These are phyloP conservation scores for Rubus parviflorus DNA, from an alignment of 306 rosid species.

Conservation along the genomic window DNA sequence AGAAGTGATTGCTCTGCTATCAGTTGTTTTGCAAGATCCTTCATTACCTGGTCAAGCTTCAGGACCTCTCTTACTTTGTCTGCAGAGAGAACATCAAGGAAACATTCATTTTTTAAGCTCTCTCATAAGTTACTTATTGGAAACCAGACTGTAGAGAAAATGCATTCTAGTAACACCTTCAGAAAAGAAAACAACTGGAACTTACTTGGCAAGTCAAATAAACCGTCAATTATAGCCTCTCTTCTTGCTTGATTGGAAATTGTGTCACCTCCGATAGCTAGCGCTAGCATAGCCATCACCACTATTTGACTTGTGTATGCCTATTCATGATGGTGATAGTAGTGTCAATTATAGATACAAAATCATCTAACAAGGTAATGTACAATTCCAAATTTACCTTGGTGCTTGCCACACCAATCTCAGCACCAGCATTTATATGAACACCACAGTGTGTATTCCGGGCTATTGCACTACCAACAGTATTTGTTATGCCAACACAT, in stretches of 20 bases:
- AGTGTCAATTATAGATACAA: background rate
- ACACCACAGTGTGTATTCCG: slow-evolving; percentile 95
- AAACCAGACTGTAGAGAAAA: slow-evolving; percentile 8
- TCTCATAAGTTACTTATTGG: background rate
- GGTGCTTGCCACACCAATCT: slow-evolving; percentile 99
- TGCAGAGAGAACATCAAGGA: slow-evolving; percentile 31
- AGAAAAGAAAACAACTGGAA: slow-evolving; percentile 21
- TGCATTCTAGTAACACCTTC: slow-evolving; percentile 18
- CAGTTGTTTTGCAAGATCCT: slow-evolving; percentile 78
- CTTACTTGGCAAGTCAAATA: slow-evolving; percentile 90
- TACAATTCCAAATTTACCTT: slow-evolving; percentile 56
- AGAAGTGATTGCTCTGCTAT: slow-evolving; percentile 97
- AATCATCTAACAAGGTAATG: slow-evolving; percentile 17
- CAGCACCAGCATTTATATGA: slow-evolving; percentile 98
- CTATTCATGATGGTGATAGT: slow-evolving; percentile 36
- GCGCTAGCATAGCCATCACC: slow-evolving; percentile 96
- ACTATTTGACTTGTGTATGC: slow-evolving; percentile 99
- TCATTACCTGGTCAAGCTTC: slow-evolving; percentile 86
- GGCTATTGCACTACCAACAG: slow-evolving; percentile 93
- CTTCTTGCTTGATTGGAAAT: slow-evolving; percentile 79
- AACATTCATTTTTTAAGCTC: slow-evolving; percentile 18
- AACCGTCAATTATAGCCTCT: slow-evolving; percentile 87
- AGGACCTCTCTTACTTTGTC: slow-evolving; percentile 90
- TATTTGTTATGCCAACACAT: slow-evolving; percentile 95
- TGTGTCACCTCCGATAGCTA: slow-evolving; percentile 91